These are phyloP conservation scores for Flaveria sonorensis DNA, from an alignment of 129 eudicot species.

Conservation along the genomic window DNA sequence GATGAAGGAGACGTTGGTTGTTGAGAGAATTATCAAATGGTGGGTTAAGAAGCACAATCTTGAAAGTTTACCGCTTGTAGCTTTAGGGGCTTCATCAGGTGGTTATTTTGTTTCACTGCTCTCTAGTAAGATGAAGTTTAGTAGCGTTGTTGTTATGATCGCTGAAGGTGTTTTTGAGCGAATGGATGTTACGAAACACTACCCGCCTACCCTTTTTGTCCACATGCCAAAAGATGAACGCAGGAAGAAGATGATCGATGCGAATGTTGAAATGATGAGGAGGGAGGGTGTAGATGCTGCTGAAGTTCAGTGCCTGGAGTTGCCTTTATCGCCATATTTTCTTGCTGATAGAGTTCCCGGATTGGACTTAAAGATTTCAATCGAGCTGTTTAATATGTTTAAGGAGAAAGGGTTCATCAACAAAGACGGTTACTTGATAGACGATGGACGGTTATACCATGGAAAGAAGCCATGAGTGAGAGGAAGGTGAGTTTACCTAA, in stretches of 20 bases:
- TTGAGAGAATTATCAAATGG: conserved; percentile 44
- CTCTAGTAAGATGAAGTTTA: conserved; percentile 59
- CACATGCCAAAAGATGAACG: conserved; percentile 88
- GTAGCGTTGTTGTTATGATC: conserved; percentile 72
- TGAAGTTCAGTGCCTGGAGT: conserved; percentile 74
- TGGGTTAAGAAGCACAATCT: conserved; percentile 61
- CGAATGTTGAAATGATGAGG: conserved; percentile 46
- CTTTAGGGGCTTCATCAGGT: conserved; percentile 95
- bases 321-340: conserved; percentile 53
- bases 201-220: conserved; percentile 88
- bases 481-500: conserved; percentile 49
- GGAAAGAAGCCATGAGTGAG: conserved; percentile 69
- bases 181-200: conserved; percentile 47
- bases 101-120: conserved; percentile 90
- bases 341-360: conserved; percentile 73
- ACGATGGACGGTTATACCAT: conserved; percentile 79
- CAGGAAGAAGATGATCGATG: conserved; percentile 53
- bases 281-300: conserved; percentile 64
- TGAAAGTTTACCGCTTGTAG: conserved; percentile 64
- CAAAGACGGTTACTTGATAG: conserved; percentile 64
- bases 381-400: conserved; percentile 51
- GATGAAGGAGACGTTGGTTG: conserved; percentile 52
- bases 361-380: conserved; percentile 48
- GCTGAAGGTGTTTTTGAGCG: conserved; percentile 70
- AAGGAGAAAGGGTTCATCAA: conserved; percentile 64